phyloP scores from a whole-genome alignment of 345 rosid species.

The Ailanthus altissimus region DNA sequence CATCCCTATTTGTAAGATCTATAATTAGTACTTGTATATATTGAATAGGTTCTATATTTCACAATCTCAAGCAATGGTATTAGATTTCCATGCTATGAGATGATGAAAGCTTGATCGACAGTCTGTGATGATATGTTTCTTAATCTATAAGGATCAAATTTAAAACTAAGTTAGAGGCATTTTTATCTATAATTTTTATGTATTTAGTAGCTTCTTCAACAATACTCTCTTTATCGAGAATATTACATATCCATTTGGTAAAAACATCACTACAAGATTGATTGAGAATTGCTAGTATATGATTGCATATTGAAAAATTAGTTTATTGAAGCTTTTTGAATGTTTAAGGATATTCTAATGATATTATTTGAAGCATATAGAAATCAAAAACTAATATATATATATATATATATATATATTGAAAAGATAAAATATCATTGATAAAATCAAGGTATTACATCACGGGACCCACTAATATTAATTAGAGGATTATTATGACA shows the following conservation, averaged over 20 bases:
- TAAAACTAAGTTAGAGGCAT: too few species aligned
- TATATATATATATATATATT: too few species aligned
- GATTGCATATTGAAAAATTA: background rate
- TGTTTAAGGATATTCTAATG: background rate
- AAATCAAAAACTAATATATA: background rate
- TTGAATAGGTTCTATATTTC: too few species aligned
- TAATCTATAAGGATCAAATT: background rate
- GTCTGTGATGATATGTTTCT: background rate
- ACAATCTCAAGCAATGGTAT: background rate
- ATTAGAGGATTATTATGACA: too few species aligned
- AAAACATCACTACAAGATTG: background rate
- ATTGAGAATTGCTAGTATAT: background rate
- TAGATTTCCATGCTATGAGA: background rate
- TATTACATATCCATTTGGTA: background rate
- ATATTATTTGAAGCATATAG: background rate
- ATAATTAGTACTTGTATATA: background rate
- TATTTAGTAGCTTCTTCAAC: background rate
- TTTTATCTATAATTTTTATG: too few species aligned
- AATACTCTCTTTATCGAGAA: background rate
- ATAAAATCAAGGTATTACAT: too few species aligned
- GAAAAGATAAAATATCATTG: too few species aligned
- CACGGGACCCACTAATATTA: too few species aligned
- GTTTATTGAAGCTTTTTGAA: background rate
- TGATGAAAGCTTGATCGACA: background rate
- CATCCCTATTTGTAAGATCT: background rate